A percentile compares a stretch with the other conserved stretches of the same genome.
Evolutionary conservation across 352 stramenopile species (phyloP).

Genomic region (Phytophthora megakarya): DNA sequence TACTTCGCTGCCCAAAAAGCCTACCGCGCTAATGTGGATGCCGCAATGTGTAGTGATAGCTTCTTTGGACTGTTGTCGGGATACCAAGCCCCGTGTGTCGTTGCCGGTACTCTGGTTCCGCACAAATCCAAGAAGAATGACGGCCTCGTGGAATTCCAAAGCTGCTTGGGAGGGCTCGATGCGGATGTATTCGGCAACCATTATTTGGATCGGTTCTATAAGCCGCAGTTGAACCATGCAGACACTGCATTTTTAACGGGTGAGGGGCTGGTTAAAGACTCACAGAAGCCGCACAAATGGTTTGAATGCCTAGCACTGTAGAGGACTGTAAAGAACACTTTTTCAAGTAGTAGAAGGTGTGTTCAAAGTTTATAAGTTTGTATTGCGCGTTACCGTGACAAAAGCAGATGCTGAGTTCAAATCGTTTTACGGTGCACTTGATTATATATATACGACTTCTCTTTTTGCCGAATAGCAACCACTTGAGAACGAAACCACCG

Average conservation of each 20-base stretch:
- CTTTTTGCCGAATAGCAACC: too few relatives aligned
- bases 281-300: constrained; percentile 67
- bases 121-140: constrained; percentile 40
- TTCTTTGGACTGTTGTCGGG: constrained; percentile 41
- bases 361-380: too few relatives aligned
- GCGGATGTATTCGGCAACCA: constrained; percentile 30
- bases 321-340: too few relatives aligned
- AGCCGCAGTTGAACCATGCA: constrained; percentile 33
- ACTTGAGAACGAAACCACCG: too few relatives aligned
- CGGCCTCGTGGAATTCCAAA: constrained; percentile 50
- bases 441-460: too few relatives aligned
- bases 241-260: constrained; percentile 56
- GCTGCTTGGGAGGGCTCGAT: constrained; percentile 41
- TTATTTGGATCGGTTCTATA: constrained; percentile 54
- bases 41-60: constrained; percentile 44
- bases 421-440: too few relatives aligned
- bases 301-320: constrained; percentile 71
- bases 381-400: too few relatives aligned
- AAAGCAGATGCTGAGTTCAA: too few relatives aligned
- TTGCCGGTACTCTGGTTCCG: constrained; percentile 20
- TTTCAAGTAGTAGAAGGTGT: too few relatives aligned
- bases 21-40: constrained; percentile 36
- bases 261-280: constrained; percentile 44
- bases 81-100: constrained; percentile 21
- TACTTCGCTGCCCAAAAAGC: constrained; percentile 43